These are phyloP conservation scores for Cryphonectria parasitica DNA, from an alignment of 2,329 filamentous ascomycete genomes.

Conservation along the genomic window DNA sequence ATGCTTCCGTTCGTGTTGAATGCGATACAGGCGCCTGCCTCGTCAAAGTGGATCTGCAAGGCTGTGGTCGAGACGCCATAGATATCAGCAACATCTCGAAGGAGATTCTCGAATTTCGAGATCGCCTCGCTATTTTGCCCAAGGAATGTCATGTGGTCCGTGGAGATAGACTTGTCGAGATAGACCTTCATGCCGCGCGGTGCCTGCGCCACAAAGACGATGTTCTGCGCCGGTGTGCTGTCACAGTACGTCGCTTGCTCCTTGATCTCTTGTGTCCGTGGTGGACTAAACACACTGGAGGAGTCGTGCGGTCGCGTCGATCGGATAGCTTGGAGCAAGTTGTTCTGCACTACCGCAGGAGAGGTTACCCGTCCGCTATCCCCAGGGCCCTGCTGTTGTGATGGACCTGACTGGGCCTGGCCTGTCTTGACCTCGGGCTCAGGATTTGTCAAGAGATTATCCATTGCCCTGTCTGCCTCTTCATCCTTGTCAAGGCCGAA, in stretches of 20 bases:
- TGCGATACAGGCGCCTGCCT: constrained; percentile 78
- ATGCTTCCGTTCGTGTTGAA: constrained; percentile 88
- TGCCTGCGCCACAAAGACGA: constrained; percentile 71
- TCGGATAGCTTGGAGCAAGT: constrained; percentile 77
- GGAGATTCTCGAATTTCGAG: constrained; percentile 69
- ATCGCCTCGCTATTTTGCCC: constrained; percentile 63
- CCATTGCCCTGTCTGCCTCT: constrained; percentile 46
- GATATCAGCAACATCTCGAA: constrained; percentile 70
- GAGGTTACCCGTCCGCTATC: constrained; percentile 61
- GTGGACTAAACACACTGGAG: constrained; percentile 71
- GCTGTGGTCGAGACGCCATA: constrained; percentile 72
- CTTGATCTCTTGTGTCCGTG: constrained; percentile 72
- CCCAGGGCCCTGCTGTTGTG: constrained; percentile 30
- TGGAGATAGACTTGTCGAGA: constrained; percentile 58
- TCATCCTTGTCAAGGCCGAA: constrained; percentile 67
- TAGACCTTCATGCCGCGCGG: constrained; percentile 76
- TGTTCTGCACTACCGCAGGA: constrained; percentile 66
- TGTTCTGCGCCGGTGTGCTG: constrained; percentile 71
- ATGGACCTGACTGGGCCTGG: constrained; percentile 20
- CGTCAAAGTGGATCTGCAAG: constrained; percentile 88
- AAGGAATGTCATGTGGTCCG: constrained; percentile 61
- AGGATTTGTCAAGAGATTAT: constrained; percentile 47
- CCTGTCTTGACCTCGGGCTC: constrained; percentile 32
- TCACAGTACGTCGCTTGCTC: constrained; percentile 90
- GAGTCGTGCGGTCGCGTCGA: constrained; percentile 79